phyloP scores from a whole-genome alignment of 164 flowering plant genomes.

The Liquidambar formosana region DNA sequence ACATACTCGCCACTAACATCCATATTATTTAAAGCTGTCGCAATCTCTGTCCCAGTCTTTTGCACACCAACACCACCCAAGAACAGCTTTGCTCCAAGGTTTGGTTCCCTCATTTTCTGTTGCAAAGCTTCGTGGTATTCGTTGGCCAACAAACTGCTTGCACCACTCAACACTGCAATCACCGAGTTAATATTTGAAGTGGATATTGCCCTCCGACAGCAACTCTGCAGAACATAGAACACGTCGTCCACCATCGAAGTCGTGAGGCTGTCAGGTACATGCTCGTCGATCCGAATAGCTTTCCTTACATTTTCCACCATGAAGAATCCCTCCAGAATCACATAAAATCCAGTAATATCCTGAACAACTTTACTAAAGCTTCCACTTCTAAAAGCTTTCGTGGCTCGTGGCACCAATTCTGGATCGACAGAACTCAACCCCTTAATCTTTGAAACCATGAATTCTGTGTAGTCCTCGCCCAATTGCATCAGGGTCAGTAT shows the following conservation, averaged over 20 bases:
- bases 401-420: slow-evolving; percentile 76
- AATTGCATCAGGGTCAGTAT: slow-evolving; percentile 69
- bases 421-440: slow-evolving; percentile 77
- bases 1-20: slow-evolving; percentile 92
- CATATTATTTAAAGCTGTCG: slow-evolving; percentile 87
- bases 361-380: slow-evolving; percentile 74
- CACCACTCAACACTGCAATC: slow-evolving; percentile 71
- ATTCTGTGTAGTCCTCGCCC: slow-evolving; percentile 88
- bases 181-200: slow-evolving; percentile 89
- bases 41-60: slow-evolving; percentile 86
- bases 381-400: slow-evolving; percentile 84
- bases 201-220: slow-evolving; percentile 84
- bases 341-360: slow-evolving; percentile 87
- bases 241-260: slow-evolving; percentile 98
- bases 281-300: slow-evolving; percentile 89
- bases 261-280: slow-evolving; percentile 81
- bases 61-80: slow-evolving; percentile 87
- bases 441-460: slow-evolving; percentile 84
- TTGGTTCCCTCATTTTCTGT: slow-evolving; percentile 81
- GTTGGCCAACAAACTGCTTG: slow-evolving; percentile 72
- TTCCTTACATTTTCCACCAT: slow-evolving; percentile 98
- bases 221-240: slow-evolving; percentile 91
- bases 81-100: slow-evolving; percentile 77
- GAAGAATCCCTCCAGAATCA: slow-evolving; percentile 84
- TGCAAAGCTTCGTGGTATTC: slow-evolving; percentile 92